Evolutionary conservation across 2,329 filamentous ascomycete genomes (phyloP), one percentile per base, ranked within the genome.

Genomic region (Cordyceps farinosa): DNA sequence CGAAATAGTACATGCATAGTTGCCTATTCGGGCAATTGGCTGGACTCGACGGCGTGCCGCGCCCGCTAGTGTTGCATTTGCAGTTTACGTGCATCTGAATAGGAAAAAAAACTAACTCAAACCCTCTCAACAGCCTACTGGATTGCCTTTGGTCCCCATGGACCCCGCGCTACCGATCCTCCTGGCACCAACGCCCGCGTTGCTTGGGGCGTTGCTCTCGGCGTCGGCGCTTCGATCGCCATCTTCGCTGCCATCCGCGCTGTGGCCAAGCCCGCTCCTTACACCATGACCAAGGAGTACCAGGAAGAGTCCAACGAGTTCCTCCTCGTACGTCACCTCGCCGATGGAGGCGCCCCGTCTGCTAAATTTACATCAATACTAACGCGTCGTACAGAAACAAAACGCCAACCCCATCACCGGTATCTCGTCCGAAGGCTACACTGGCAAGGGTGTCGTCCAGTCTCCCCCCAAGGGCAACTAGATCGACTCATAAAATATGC

Each of bases 91-190:
- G 54, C 62, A 42, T 51, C 44, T 30, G 34, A 61, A 69, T 65
- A 59, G 40, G 30, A 48, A 32, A 45, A 58, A 69, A 72, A 70
- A 73, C 76, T 77, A 73, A 79, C 72, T 73, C 68, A 74, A 74
- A 70, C 66, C 72, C 70, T 73, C 71, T 75, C 69, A 73, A 78
- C 77, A 99, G 95, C 95, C 69, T 99, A 98, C 87, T 99, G 91
- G 89, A 97, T 99, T 75, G 93, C 95, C 69, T 99, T 99, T 76
- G 95, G 95, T 69, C 89, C 93, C 74, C 95, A 99, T 80, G 95
- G 95, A 64, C 95, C 95, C 71, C 94, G 95, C 72, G 88, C 94
- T 70, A 81, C 84, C 67, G 78, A 90, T 69, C 91, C 94, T 67
- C 90, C 95, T 69, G 94, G 91, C 73, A 94, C 97, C 84, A 84